Evolutionary conservation across 2,329 filamentous ascomycete genomes (phyloP), one percentile per base, ranked within the genome.

Genomic region (Scytalidium lignicola): DNA sequence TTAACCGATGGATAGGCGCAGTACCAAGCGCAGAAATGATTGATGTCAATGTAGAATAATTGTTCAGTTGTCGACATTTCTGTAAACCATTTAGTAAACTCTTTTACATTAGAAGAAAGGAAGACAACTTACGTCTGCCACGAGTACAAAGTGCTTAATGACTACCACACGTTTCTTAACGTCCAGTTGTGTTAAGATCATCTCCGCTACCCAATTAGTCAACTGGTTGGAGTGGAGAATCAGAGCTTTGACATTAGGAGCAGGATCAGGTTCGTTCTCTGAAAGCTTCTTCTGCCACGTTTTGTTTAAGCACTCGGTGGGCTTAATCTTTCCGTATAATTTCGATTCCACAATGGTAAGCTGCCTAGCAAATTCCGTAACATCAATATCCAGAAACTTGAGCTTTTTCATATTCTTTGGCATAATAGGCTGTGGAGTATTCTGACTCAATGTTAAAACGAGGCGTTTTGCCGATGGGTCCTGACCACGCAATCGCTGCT

Each of bases 371-470:
- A 99, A 97, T 65, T 99, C 93, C 0, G 87, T 88, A 0, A 90
- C 84, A 64, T 99, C 93, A 59, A 99, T 96, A 65, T 99, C 93
- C 49, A 97, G 73, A 71, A 99, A 97, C 69, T 97, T 99, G 59
- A 99, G 80, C 70, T 96, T 99, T 79, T 93, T 96, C 90, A 99
- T 95, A 67, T 97, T 96, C 78, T 96, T 96, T 1, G 93, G 93
- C 66, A 96, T 83, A 64, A 97, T 96, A 1, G 93, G 90, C 29
- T 86, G 74, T 3, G 93, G 92, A 1, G 88, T 87, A 54, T 88
- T 85, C 59, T 85, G 85, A 64, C 84, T 92, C 55, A 93, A 74
- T 0, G 90, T 97, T 54, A 93, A 83, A 17, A 99, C 85, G 65
- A 99, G 79, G 28, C 89, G 83, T 64, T 95, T 91, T 9, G 85